Percentiles rank a stretch among this genome's conserved stretches.
These are phyloP conservation scores for Lactarius quietus DNA, from an alignment of 768 basidiomycete genomes.

Conservation along the genomic window DNA sequence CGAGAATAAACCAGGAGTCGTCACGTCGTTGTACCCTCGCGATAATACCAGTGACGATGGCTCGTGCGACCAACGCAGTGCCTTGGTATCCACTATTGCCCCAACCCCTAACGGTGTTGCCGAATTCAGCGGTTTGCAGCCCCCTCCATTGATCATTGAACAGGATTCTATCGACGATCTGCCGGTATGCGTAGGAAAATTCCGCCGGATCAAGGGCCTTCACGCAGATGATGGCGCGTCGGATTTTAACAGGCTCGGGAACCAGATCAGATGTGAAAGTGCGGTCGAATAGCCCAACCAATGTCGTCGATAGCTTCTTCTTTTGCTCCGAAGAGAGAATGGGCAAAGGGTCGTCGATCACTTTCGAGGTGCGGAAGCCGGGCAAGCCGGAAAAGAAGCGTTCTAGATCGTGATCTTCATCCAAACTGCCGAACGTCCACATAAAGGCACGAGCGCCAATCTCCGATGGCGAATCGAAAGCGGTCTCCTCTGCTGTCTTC, in stretches of 20 bases:
- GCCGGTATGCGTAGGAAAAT: neutral
- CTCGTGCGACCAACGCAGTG: neutral
- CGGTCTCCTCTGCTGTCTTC: neutral
- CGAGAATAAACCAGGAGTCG: neutral
- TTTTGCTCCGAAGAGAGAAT: neutral
- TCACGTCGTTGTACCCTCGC: neutral
- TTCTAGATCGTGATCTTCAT: neutral
- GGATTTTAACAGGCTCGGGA: neutral
- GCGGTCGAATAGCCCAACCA: neutral
- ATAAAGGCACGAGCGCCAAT: neutral
- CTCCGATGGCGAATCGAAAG: neutral
- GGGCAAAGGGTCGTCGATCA: neutral
- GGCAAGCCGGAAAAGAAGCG: neutral
- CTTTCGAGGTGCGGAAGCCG: neutral
- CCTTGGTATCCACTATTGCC: neutral
- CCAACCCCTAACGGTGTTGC: neutral
- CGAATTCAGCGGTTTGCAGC: neutral
- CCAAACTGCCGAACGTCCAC: neutral
- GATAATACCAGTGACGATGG: neutral
- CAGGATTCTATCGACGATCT: neutral
- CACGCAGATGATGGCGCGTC: neutral
- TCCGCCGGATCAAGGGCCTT: neutral
- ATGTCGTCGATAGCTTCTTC: neutral
- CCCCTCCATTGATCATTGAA: neutral
- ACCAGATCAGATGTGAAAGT: neutral